Evolutionary conservation across 2,329 filamentous ascomycete species (phyloP).

Genomic region (Xylariales sp.): DNA sequence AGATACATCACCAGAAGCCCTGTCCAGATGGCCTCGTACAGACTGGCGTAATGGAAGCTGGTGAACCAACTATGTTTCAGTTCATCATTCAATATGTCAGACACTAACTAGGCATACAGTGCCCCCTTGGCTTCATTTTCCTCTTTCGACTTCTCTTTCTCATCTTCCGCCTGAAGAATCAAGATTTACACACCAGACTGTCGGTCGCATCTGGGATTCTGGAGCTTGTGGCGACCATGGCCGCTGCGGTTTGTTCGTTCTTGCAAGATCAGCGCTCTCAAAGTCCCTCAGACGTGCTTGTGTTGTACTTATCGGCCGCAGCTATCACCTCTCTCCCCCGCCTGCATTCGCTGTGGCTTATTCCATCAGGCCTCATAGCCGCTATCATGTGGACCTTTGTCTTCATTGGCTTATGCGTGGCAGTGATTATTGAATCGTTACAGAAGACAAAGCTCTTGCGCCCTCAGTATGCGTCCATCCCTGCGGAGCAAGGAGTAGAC

Average conservation of each 20-base stretch:
- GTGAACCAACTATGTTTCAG: background rate
- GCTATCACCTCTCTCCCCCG: constrained; percentile 9
- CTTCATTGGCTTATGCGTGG: background rate
- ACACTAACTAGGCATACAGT: no score
- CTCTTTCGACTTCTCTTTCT: background rate
- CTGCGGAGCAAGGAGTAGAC: constrained; percentile 5
- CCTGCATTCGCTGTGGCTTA: constrained; percentile 11
- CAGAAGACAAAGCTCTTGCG: background rate
- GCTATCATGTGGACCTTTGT: background rate
- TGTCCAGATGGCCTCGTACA: background rate
- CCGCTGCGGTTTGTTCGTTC: constrained; percentile 7
- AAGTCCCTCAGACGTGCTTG: constrained; percentile 13
- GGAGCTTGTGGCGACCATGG: background rate
- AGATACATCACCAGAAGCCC: background rate
- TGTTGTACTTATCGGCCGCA: constrained; percentile 14
- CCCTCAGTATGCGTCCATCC: background rate
- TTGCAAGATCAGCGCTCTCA: constrained; percentile 15
- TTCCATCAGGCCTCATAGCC: background rate
- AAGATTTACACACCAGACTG: background rate
- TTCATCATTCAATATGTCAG: no score
- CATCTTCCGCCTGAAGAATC: background rate
- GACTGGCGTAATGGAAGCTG: background rate
- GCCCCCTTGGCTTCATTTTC: background rate
- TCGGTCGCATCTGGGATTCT: background rate
- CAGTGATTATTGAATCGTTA: background rate